Evolutionary conservation across 768 basidiomycete species (phyloP).

Genomic region (Rhizopogon sp.): DNA sequence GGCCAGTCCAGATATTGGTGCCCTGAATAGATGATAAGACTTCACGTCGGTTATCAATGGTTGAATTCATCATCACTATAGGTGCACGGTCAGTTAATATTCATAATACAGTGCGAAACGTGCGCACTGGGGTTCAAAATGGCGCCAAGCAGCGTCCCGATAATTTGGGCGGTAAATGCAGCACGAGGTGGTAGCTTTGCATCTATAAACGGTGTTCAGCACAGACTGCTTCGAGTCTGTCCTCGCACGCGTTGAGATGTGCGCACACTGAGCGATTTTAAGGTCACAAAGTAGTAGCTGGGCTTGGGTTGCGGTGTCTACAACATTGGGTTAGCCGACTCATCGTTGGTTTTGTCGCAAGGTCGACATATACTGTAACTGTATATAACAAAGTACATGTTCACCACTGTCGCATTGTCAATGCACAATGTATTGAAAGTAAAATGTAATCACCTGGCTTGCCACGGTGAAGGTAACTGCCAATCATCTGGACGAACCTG

Average conservation of each 20-base stretch:
- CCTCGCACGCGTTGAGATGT: too few relatives aligned
- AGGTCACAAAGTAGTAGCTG: constrained; percentile 51
- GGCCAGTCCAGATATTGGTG: constrained; percentile 34
- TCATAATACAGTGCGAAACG: not conserved
- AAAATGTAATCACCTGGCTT: constrained; percentile 32
- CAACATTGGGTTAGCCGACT: constrained; percentile 19
- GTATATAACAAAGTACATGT: constrained; percentile 6
- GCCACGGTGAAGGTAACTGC: constrained; percentile 32
- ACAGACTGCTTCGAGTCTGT: too few relatives aligned
- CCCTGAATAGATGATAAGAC: constrained; percentile 48
- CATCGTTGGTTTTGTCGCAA: too few relatives aligned
- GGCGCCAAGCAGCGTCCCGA: constrained; percentile 51
- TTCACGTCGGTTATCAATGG: constrained; percentile 49
- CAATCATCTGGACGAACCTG: constrained; percentile 30
- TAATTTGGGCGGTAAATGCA: constrained; percentile 54
- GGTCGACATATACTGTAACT: constrained; percentile 23
- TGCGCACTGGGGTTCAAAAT: constrained; percentile 39
- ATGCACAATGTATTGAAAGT: too few relatives aligned
- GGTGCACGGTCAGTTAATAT: constrained; percentile 14
- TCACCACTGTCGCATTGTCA: constrained; percentile 1
- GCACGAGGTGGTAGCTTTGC: constrained; percentile 60
- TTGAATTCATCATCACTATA: constrained; percentile 54
- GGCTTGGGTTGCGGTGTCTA: constrained; percentile 48
- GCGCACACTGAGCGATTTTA: constrained; percentile 33
- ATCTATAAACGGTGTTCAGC: constrained; percentile 9